phyloP scores from a whole-genome alignment of 495 filamentous ascomycete genomes.

The Geoglossum glabrum region DNA sequence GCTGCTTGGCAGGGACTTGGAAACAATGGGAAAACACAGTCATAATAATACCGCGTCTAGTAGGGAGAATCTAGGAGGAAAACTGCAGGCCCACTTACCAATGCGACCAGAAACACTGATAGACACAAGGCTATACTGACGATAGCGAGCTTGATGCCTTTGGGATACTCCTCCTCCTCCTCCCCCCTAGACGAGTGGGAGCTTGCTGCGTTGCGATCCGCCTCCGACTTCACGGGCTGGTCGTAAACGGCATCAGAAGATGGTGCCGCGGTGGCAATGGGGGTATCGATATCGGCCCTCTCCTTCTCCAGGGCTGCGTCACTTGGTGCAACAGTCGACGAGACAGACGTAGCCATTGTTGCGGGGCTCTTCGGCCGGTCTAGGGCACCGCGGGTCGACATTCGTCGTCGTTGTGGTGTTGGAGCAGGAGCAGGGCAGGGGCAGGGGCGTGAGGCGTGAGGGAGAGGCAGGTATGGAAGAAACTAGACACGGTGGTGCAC shows the following conservation, averaged over 20 bases:
- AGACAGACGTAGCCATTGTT: not conserved
- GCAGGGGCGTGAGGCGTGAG: too few relatives aligned
- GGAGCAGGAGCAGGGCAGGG: too few relatives aligned
- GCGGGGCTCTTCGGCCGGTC: not conserved
- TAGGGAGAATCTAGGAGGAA: too few relatives aligned
- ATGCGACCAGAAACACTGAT: constrained; percentile 5
- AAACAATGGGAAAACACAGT: too few relatives aligned
- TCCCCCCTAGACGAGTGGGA: not conserved
- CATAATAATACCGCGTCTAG: too few relatives aligned
- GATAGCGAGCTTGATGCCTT: constrained; percentile 2
- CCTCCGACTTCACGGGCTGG: not conserved
- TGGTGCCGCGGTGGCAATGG: not conserved
- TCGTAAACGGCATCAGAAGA: not conserved
- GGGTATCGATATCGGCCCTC: not conserved
- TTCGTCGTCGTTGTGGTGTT: too few relatives aligned
- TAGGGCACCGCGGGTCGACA: not conserved
- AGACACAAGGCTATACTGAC: constrained; percentile 5
- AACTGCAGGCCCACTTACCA: not conserved
- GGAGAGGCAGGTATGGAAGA: too few relatives aligned
- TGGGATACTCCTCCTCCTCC: constrained; percentile 2
- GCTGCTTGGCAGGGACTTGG: too few relatives aligned
- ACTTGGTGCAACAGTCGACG: not conserved
- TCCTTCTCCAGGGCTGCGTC: not conserved
- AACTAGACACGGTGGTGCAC: too few relatives aligned
- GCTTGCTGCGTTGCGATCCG: not conserved